Percentiles rank a stretch among this genome's conserved stretches.
These are phyloP conservation scores for Myrica gale DNA, from an alignment of 306 rosid species.

Conservation along the genomic window DNA sequence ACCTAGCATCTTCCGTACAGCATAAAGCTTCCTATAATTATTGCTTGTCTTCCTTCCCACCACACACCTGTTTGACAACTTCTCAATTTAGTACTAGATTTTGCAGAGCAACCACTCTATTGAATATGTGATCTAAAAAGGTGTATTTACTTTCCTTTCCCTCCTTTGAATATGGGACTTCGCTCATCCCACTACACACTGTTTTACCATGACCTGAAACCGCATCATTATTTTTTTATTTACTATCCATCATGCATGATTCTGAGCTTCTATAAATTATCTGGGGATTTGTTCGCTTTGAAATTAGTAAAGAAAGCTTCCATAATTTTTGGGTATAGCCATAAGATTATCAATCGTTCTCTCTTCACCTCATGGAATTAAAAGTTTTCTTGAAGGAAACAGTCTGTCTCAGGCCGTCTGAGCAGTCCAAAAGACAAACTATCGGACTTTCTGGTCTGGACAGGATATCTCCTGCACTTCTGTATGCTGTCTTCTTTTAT, in stretches of 20 bases:
- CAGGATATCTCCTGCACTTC: slow-evolving; percentile 33
- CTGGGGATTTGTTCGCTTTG: slow-evolving; percentile 22
- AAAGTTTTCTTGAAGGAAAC: slow-evolving; percentile 29
- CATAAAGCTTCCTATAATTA: neutral
- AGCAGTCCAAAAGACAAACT: slow-evolving; percentile 24
- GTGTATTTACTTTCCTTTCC: no score
- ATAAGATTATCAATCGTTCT: neutral
- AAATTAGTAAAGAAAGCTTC: slow-evolving; percentile 19
- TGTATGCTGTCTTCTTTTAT: slow-evolving; percentile 26
- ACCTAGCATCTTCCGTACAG: neutral
- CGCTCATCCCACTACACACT: slow-evolving; percentile 6
- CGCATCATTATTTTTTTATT: neutral
- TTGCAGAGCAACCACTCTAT: neutral
- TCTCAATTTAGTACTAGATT: slow-evolving; percentile 17
- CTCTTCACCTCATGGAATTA: slow-evolving; percentile 19
- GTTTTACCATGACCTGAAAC: neutral
- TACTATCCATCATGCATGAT: neutral
- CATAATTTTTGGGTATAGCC: slow-evolving; percentile 12
- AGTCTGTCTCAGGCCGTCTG: slow-evolving; percentile 17
- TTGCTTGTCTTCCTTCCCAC: neutral
- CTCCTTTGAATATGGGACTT: neutral
- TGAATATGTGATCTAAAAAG: no score
- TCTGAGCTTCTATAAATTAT: slow-evolving; percentile 19
- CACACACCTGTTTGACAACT: neutral
- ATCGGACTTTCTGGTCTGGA: slow-evolving; percentile 35